Conservation (phyloP, 768 basidiomycete genomes). For the Pulveroboletus sp. region DNA sequence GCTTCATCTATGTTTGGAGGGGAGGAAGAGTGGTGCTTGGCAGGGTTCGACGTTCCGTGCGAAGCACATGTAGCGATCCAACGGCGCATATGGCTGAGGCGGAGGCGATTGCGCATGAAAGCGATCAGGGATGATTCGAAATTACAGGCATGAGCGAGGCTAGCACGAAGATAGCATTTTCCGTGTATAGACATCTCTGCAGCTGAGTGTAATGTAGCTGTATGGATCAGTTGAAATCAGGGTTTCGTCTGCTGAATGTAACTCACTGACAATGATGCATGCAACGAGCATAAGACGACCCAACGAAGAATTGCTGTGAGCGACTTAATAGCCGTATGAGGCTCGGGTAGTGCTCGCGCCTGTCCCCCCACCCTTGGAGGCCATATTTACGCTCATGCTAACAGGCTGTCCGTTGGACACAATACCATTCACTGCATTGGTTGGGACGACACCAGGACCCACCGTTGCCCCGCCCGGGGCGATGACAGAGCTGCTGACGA, state of each 20-base stretch:
- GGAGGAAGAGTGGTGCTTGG: background rate
- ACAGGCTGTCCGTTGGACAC: constrained; percentile 35
- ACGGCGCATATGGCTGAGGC: constrained; percentile 6
- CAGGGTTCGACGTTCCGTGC: constrained; percentile 1
- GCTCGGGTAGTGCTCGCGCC: constrained; percentile 30
- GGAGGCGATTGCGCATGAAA: constrained; percentile 12
- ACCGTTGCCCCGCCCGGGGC: constrained; percentile 35
- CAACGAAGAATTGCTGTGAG: background rate
- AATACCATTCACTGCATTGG: constrained; percentile 25
- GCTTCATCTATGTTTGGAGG: constrained; percentile 20
- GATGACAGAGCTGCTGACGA: constrained; percentile 64
- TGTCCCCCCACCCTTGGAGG: constrained; percentile 35
- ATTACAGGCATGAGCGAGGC: constrained; percentile 18
- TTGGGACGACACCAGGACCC: constrained; percentile 28
- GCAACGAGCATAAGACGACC: constrained; percentile 4
- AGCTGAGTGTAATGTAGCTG: constrained; percentile 13
- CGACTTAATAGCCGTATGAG: constrained; percentile 39
- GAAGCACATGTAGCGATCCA: constrained; percentile 11
- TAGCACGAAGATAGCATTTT: constrained; percentile 16
- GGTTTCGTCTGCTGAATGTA: background rate
- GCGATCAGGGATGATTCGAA: constrained; percentile 7
- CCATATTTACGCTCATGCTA: constrained; percentile 41
- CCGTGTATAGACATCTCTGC: constrained; percentile 20
- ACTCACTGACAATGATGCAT: constrained; percentile 17
- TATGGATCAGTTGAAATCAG: background rate